Evolutionary conservation across 2,329 filamentous ascomycete genomes (phyloP), one percentile per base, ranked within the genome.

Genomic region (Ambrosiella beaveri): DNA sequence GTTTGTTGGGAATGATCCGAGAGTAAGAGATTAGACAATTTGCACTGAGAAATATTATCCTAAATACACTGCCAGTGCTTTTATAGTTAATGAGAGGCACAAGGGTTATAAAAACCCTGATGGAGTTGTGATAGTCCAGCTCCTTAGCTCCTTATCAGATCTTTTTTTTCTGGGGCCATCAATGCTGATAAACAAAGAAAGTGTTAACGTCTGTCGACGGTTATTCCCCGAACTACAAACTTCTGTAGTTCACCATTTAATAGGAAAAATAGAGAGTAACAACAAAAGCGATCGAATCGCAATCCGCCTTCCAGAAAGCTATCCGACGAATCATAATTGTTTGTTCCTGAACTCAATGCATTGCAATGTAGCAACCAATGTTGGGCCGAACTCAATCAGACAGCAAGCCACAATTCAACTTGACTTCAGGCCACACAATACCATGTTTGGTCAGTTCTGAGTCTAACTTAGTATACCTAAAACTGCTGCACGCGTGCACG

Each of bases 131-230:
- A 51, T 51, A 51, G 47, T 51, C 12, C 45, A 51, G 13, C 4
- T 51, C 17, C 52, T 54, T 54, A 51, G 13, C 4, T 51, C 17
- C 52, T 54, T 54, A 54, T 54, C 52, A 54, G 52, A 54, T 54
- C 52, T 44, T 54, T 54, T 54, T 39, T 54, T 27, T 44, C 13
- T 41, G 12, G 37, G 27, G 51, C 1, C 37, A 15, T 53, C 37
- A 15, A 37, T 11, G 27, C 19, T 3, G 19, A 51, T 19, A 49
- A 49, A n/a, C 45, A 39, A 54, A 2, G 40, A 41, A 41, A n/a
- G 40, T 54, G 5, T 54, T 54, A 54, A 35, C 36, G 51, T 27
- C 13, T n/a, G n/a, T 44, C 52, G 37, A 38, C 12, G 15, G n/a
- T 19, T 17, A 38, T 13, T n/a, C 27, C 35, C 38, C 38, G 38